phyloP scores from a whole-genome alignment of 192 early-diverging fungal species.

The Coemansia reversa region DNA sequence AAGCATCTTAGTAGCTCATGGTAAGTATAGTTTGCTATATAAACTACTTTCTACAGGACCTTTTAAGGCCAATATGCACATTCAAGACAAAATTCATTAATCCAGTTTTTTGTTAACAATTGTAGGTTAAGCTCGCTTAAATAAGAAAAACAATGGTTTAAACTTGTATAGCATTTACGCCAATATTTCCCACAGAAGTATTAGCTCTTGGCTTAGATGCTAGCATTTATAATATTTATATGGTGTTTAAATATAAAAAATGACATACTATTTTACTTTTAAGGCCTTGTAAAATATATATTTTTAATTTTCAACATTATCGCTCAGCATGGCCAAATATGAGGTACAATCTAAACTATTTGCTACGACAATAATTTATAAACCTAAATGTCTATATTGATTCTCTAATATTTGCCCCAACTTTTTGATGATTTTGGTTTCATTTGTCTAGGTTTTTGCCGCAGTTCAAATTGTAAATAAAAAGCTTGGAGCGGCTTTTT shows the following conservation, averaged over 20 bases:
- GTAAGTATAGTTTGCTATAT: constrained; percentile 12
- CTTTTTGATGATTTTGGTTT: background rate
- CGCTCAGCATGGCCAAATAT: background rate
- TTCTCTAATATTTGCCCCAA: too few species aligned
- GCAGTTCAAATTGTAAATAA: constrained; percentile 11
- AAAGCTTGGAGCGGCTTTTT: constrained; percentile 32
- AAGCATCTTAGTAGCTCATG: constrained; percentile 25
- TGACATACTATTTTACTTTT: background rate
- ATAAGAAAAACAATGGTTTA: constrained; percentile 12
- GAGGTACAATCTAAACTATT: constrained; percentile 5
- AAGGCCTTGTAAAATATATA: background rate
- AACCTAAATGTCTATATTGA: background rate
- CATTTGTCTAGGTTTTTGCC: constrained; percentile 16
- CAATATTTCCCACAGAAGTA: background rate
- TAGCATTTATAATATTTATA: background rate
- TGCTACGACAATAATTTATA: background rate
- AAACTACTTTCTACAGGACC: background rate
- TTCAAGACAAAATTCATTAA: background rate
- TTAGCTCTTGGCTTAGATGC: background rate
- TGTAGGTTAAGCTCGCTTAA: constrained; percentile 11
- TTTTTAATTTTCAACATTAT: background rate
- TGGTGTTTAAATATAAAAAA: background rate
- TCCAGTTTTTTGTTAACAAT: background rate
- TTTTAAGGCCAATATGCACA: background rate
- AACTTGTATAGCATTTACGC: background rate